These are phyloP conservation scores for Agaricus subrufescens DNA, from an alignment of 768 basidiomycete genomes.

Conservation along the genomic window DNA sequence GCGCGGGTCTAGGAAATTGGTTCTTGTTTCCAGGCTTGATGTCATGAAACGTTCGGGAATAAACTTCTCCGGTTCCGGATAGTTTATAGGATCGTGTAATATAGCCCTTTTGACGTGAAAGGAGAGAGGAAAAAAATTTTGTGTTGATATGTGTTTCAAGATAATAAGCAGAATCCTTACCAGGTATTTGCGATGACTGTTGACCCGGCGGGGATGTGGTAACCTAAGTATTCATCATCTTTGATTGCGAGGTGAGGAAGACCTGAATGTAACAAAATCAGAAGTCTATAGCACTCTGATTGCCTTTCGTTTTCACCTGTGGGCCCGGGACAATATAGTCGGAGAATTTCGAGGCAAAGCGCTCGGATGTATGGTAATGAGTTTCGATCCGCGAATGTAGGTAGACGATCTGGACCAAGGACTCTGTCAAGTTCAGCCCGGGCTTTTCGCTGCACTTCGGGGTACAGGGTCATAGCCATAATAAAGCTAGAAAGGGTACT, in stretches of 20 bases:
- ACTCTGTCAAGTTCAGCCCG: slow-evolving; percentile 22
- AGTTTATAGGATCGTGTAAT: slow-evolving; percentile 16
- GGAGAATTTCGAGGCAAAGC: slow-evolving; percentile 15
- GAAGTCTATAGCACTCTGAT: not conserved
- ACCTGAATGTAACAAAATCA: slow-evolving; percentile 5
- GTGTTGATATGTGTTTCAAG: not conserved
- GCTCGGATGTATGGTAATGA: slow-evolving; percentile 17
- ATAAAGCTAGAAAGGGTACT: slow-evolving; percentile 8
- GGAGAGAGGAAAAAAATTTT: too few relatives aligned
- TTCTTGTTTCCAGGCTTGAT: not conserved
- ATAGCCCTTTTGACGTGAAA: slow-evolving; percentile 18
- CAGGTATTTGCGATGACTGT: slow-evolving; percentile 17
- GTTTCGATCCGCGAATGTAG: slow-evolving; percentile 18
- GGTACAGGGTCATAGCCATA: slow-evolving; percentile 15
- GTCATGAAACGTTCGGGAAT: slow-evolving; percentile 16
- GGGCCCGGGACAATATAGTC: slow-evolving; percentile 15
- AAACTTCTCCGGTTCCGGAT: slow-evolving; percentile 15
- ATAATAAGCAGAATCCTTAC: not conserved
- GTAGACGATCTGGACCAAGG: slow-evolving; percentile 19
- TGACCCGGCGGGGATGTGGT: slow-evolving; percentile 15
- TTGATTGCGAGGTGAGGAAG: slow-evolving; percentile 12
- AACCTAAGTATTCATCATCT: slow-evolving; percentile 16
- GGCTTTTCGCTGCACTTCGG: slow-evolving; percentile 12
- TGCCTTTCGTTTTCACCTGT: slow-evolving; percentile 8
- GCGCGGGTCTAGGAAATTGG: not conserved